phyloP scores from a whole-genome alignment of 202 grass and related monocot species.

The Dendrocalamus latiflorus region DNA sequence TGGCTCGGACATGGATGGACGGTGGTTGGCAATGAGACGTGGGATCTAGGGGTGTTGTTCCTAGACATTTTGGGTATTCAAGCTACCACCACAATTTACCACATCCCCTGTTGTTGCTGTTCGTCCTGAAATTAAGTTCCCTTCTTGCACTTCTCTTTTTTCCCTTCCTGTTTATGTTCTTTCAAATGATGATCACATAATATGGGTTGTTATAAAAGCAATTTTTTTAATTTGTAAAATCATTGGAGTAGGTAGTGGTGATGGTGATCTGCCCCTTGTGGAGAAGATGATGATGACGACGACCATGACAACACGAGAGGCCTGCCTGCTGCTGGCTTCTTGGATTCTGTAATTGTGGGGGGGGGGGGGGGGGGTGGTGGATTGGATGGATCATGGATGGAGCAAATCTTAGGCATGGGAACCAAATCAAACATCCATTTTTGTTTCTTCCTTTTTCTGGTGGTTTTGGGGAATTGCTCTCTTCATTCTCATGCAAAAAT shows the following conservation, averaged over 20 bases:
- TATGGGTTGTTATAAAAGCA: conserved; percentile 20
- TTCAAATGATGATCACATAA: conserved; percentile 39
- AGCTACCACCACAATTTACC: conserved; percentile 7
- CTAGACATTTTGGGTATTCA: conserved; percentile 51
- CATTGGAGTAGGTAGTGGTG: background rate
- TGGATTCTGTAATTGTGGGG: conserved; percentile 25
- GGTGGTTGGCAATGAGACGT: conserved; percentile 32
- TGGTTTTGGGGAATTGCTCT: conserved; percentile 1
- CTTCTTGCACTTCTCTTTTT: background rate
- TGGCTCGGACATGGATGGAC: background rate
- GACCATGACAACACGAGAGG: conserved; percentile 5
- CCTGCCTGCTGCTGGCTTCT: background rate
- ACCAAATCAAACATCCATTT: background rate
- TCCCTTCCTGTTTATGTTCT: conserved; percentile 21
- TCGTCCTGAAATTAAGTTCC: conserved; percentile 22
- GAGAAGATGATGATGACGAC: background rate
- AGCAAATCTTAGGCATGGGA: conserved; percentile 25
- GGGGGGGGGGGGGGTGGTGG: too few relatives aligned
- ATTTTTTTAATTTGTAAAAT: background rate
- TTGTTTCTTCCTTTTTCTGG: background rate
- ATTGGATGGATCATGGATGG: conserved; percentile 6
- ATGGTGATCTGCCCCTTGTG: too few relatives aligned
- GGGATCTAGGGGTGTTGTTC: conserved; percentile 39
- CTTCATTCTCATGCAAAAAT: conserved; percentile 25
- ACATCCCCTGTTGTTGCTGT: conserved; percentile 17